Conservation (phyloP, 1,284 basidiomycete genomes). For the Naganishia liquefaciens region DNA sequence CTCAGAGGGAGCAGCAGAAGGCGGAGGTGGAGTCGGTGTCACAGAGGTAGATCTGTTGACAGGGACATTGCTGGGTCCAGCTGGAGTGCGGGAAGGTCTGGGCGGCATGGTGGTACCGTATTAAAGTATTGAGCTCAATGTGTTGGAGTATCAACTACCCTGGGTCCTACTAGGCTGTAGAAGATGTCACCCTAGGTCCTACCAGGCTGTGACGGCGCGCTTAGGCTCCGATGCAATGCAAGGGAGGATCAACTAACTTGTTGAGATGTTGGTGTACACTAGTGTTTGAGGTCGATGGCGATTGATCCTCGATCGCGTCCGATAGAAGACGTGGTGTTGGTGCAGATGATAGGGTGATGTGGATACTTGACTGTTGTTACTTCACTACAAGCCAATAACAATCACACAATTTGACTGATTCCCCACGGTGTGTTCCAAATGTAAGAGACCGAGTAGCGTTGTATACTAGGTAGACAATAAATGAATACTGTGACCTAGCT, state of each 20-base stretch:
- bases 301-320: constrained; percentile 7
- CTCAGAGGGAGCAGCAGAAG: too few species aligned
- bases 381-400: too few species aligned
- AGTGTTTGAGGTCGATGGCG: neutral
- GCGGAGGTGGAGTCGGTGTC: too few species aligned
- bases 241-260: neutral
- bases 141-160: constrained; percentile 1
- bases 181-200: constrained; percentile 12
- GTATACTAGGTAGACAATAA: too few species aligned
- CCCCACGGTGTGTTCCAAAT: constrained; percentile 18
- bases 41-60: too few species aligned
- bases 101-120: too few species aligned
- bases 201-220: constrained; percentile 11
- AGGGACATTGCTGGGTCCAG: neutral
- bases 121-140: neutral
- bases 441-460: too few species aligned
- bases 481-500: too few species aligned
- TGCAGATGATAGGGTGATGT: too few species aligned
- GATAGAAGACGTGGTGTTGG: constrained; percentile 8
- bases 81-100: neutral
- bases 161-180: constrained; percentile 17
- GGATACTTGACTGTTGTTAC: too few species aligned
- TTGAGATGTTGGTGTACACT: too few species aligned
- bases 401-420: neutral
- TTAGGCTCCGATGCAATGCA: constrained; percentile 8